phyloP scores from a whole-genome alignment of 139 green algal genomes.

The Coccomyxa sp. region DNA sequence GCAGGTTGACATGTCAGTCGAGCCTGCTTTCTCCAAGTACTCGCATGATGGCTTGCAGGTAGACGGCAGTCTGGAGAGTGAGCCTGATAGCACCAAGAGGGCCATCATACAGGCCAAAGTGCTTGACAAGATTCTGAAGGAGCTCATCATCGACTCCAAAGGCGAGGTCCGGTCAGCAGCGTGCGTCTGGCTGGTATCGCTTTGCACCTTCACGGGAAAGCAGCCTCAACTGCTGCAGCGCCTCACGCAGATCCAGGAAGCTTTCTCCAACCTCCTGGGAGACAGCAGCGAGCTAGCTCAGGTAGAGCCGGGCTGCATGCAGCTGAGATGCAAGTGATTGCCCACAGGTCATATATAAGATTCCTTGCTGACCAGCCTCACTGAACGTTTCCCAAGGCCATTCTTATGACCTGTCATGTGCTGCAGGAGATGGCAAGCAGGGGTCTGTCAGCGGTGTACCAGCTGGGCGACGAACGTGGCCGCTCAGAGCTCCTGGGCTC shows the following conservation, averaged over 20 bases:
- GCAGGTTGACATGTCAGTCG: too few species aligned
- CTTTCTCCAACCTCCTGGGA: constrained; percentile 70
- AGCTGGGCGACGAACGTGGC: constrained; percentile 47
- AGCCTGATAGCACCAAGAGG: too few species aligned
- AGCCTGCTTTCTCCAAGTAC: too few species aligned
- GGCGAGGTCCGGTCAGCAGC: constrained; percentile 63
- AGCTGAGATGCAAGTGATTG: too few species aligned
- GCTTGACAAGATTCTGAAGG: constrained; percentile 44
- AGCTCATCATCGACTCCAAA: constrained; percentile 45
- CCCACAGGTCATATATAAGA: too few species aligned
- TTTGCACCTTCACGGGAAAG: constrained; percentile 64
- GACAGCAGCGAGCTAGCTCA: constrained; percentile 81
- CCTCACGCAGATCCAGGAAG: constrained; percentile 55
- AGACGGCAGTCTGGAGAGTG: too few species aligned
- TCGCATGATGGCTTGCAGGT: too few species aligned
- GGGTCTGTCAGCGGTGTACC: constrained; percentile 78
- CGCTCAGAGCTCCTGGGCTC: constrained; percentile 60
- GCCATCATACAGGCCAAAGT: too few species aligned
- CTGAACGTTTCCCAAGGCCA: too few species aligned
- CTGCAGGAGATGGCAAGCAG: constrained; percentile 68
- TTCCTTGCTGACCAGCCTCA: too few species aligned
- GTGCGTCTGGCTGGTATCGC: constrained; percentile 74
- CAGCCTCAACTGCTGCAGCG: constrained; percentile 37
- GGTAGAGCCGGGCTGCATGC: constrained; percentile 3
- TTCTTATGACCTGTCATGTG: too few species aligned